Base-by-base conservation (phyloP, 1,139 yeast species). In the Kodamaea anthophila region DNA sequence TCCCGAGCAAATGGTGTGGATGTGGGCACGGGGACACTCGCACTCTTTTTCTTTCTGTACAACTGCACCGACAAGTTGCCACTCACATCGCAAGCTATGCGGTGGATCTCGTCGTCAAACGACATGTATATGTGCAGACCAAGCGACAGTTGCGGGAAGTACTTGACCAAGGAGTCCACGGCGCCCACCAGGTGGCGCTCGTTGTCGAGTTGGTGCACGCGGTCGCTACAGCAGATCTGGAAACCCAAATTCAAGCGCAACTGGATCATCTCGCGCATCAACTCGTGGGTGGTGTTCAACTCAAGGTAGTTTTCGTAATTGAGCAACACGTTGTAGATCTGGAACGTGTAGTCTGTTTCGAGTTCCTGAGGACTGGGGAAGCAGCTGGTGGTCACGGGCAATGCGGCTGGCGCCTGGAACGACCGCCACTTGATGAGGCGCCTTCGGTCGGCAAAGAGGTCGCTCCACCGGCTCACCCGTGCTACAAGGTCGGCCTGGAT, bases 401-500 rank as follows among this genome's bases (percentile, higher is more conserved):
- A 59, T 4, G 94, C 80, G 0, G 97, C 97, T 0, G 99, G 99
- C 0, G 96, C 77, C 20, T 86, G 82, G 33, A 93, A 66, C 0
- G 97, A 88, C 35, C 85, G 72, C 98, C 98, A 93, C 49, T 88
- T 88, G 26, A 88, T 80, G 9, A 74, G 65, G 41, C 77, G 71
- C 26, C 87, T 62, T 31, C 72, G 74, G 9, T 70, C 67, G 0
- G 96, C 95, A 46, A 85, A 84, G 1, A 85, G 93, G 52, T 83
- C 86, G 33, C 77, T 79, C 98, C 98, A 93, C 38, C 94, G 70
- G 26, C 69, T 60, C 6, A 43, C 41, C 20, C 23, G 84, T 73
- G 47, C 74, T 73, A 33, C 32, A 24, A 65, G 46, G 28, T 74
- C 73, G 1, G 66, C 60, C 31, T 65, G 64, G 15, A 66, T 57